phyloP scores from a whole-genome alignment of 805 yeast genomes.

The Wickerhamiella sorbophila region DNA sequence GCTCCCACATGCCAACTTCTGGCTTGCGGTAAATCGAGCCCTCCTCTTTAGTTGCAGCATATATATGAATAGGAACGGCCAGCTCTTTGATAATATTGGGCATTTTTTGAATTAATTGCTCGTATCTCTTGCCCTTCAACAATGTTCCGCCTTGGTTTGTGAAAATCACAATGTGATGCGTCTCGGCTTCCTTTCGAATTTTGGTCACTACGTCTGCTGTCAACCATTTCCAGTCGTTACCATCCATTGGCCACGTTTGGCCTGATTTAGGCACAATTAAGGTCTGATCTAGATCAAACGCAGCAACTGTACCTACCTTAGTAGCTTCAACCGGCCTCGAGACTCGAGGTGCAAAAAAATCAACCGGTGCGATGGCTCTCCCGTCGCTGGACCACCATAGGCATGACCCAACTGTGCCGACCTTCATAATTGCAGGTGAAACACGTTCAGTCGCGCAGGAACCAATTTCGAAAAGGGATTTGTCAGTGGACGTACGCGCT shows the following conservation, averaged over 20 bases:
- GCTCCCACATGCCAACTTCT: constrained; percentile 58
- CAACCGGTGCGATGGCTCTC: background rate
- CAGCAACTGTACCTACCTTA: constrained; percentile 32
- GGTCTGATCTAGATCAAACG: constrained; percentile 81
- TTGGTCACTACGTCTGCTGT: constrained; percentile 9
- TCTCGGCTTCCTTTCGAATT: constrained; percentile 13
- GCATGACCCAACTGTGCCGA: background rate
- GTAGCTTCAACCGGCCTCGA: background rate
- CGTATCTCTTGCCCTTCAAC: background rate
- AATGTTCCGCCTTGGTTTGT: constrained; percentile 70
- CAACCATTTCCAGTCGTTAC: constrained; percentile 66
- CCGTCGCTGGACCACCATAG: background rate
- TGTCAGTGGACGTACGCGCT: no score
- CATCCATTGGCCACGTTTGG: constrained; percentile 37
- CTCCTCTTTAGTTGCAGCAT: constrained; percentile 44
- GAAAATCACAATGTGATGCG: constrained; percentile 45
- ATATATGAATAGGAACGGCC: constrained; percentile 15
- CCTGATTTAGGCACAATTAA: constrained; percentile 55
- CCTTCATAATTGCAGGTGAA: no score
- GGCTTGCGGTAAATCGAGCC: constrained; percentile 41
- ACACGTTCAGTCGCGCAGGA: no score
- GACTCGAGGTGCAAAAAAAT: background rate
- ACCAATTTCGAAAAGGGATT: no score
- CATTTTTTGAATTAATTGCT: constrained; percentile 20
- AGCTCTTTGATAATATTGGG: constrained; percentile 18